Base-by-base conservation (phyloP, 2,329 filamentous ascomycete genomes). In the Lachnellula arida region DNA sequence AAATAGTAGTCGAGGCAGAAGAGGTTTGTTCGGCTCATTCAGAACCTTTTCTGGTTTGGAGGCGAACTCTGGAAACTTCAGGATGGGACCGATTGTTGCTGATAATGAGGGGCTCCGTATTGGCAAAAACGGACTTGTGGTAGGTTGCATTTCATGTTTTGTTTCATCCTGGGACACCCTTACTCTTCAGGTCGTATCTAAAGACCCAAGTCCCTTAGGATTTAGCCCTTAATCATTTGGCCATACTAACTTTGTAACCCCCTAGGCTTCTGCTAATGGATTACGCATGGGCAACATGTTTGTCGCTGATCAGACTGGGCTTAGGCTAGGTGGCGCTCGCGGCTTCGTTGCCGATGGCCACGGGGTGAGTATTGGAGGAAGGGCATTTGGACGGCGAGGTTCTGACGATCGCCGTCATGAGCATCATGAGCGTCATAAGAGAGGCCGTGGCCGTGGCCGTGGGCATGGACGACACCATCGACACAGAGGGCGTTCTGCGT, bases 241-340 rank as follows among this genome's bases (percentile, higher is more conserved):
- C 12, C 14, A 53, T 53, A 44, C 43, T 49, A 17, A 42, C 19
- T 15, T 35, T 14, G 23, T 3, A 40, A 39, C 34, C 12, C 35
- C 15, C 35, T 42, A 57, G 51, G 58, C 60, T 22, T 54, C 56
- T 53, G 55, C 56, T 34, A 54, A 53, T 25, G 58, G 58, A 32
- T 57, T 61, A 34, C 53, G 56, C 15, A 54, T 61, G 25, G 59
- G 59, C 11, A 61, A 60, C 46, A 53, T 63, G 51, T 34, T 67
- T 17, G 67, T 75, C 1, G 72, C 76, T 37, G 74, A 78, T 58
- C 68, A 67, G 15, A 69, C 69, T 28, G 75, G 74, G 4, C 71
- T 78, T 37, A 67, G 70, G 34, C 37, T 70, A 47, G 68, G 60
- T 34, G 60, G 62, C 14, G 46, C 51, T 14, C 51, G 60, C 42